Base-by-base conservation (phyloP, 768 basidiomycete genomes). In the Pleurotus giganteus region DNA sequence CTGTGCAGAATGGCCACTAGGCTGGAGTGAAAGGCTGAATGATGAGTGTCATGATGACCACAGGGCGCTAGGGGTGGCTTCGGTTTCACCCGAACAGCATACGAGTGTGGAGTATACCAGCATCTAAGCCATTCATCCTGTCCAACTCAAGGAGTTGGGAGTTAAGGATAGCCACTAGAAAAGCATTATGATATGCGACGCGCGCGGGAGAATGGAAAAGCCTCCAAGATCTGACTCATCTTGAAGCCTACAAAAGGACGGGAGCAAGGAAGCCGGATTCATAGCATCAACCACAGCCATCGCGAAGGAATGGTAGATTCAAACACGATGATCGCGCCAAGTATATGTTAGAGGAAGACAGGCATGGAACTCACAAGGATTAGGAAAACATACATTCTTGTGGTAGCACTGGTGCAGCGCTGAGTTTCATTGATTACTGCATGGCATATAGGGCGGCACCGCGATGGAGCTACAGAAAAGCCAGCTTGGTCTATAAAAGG, bases 381-480 rank as follows among this genome's bases (percentile, higher is more conserved):
- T n/a, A n/a, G 34, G n/a, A 41, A 41, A 7, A 41, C 39, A 13
- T 41, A 41, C 39, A 41, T 41, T 41, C 39, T 41, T 7, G 39
- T 17, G 39, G n/a, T n/a, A n/a, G 19, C 39, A 15, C 39, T 7
- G 13, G n/a, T 6, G 6, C 6, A 32, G 31, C 31, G 31, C 13
- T 32, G n/a, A 32, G 31, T 32, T 41, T 41, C 39, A 62, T 56
- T 62, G 56, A 41, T 69, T 63, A 44, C 61, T 60, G 68, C 9
- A 68, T 53, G 29, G 69, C 69, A 46, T 66, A 49, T 70, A 70
- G 12, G 66, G 53, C 26, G 69, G 70, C 21, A 72, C 66, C 41
- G 68, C 72, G 58, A 68, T 69, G 62, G 68, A 72, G 50, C 60
- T 57, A 47, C 61, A 62, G 4, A 21, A 76, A 49, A 2, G 65